These are phyloP conservation scores for Chondrus crispus DNA, from an alignment of 23 red algal species.

Conservation along the genomic window DNA sequence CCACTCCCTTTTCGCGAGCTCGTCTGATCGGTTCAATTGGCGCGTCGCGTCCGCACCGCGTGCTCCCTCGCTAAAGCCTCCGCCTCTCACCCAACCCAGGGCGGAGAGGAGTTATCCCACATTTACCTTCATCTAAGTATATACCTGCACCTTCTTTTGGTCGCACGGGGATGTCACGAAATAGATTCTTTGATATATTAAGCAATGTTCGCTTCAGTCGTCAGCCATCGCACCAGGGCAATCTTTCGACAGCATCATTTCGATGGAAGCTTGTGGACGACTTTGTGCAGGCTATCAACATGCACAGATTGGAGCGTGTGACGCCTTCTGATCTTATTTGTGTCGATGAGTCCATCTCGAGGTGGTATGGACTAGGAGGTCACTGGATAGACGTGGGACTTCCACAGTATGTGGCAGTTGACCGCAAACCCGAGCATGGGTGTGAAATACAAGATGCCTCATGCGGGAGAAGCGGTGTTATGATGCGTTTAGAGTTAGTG, in stretches of 20 bases:
- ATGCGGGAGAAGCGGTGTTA: not conserved
- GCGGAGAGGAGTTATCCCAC: too few relatives aligned
- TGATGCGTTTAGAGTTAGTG: not conserved
- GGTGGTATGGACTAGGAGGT: constrained; percentile 16
- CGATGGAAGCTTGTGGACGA: not conserved
- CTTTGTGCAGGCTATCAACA: constrained; percentile 14
- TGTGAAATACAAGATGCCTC: constrained; percentile 12
- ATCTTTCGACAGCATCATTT: too few relatives aligned
- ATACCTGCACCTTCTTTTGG: not conserved
- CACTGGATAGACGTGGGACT: not conserved
- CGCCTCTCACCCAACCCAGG: too few relatives aligned
- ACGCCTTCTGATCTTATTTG: not conserved
- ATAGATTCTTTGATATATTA: not conserved
- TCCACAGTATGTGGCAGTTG: not conserved
- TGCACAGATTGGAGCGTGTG: not conserved
- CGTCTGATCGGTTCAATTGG: too few relatives aligned
- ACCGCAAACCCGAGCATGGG: constrained; percentile 18
- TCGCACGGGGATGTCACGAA: not conserved
- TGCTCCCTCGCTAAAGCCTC: too few relatives aligned
- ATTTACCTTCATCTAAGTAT: too few relatives aligned
- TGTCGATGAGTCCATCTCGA: constrained; percentile 8
- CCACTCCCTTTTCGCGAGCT: too few relatives aligned
- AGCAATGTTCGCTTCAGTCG: not conserved
- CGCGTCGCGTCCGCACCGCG: too few relatives aligned
- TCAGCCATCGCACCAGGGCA: not conserved